These are phyloP conservation scores for Hymenoscyphus linearis DNA, from an alignment of 2,329 filamentous ascomycete species.

Conservation along the genomic window DNA sequence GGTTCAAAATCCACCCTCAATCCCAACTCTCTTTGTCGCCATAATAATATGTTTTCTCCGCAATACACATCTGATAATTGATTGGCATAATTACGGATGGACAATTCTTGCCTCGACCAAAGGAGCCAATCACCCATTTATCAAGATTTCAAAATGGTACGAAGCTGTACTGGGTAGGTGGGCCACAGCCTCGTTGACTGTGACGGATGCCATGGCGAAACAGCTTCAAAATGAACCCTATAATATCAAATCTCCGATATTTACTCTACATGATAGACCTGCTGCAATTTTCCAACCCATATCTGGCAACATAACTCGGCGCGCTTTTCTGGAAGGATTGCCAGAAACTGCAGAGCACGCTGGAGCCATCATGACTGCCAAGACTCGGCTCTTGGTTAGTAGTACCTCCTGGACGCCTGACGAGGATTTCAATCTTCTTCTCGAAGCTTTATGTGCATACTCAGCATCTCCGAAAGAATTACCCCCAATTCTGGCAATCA, in stretches of 20 bases:
- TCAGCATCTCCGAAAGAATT: conserved; percentile 42
- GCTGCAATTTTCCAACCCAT: conserved; percentile 76
- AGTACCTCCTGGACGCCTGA: conserved; percentile 97
- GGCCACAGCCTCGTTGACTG: conserved; percentile 74
- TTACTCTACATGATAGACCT: conserved; percentile 81
- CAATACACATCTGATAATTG: conserved; percentile 77
- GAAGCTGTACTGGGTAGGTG: conserved; percentile 66
- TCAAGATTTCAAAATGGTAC: conserved; percentile 70
- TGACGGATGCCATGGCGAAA: conserved; percentile 81
- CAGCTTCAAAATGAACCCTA: conserved; percentile 63
- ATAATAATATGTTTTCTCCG: conserved; percentile 68
- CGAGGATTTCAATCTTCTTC: conserved; percentile 86
- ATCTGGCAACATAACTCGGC: conserved; percentile 37
- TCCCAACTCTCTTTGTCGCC: conserved; percentile 79
- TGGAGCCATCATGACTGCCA: conserved; percentile 51
- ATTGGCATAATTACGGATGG: conserved; percentile 99
- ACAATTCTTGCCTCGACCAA: conserved; percentile 71
- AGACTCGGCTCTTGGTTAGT: conserved; percentile 71
- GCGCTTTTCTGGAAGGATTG: conserved; percentile 60
- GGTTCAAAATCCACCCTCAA: conserved; percentile 92
- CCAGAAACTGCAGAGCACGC: conserved; percentile 59
- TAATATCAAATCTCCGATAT: conserved; percentile 56
- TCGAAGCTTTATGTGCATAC: conserved; percentile 75
- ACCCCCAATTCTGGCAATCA: conserved; percentile 74
- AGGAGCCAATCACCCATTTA: conserved; percentile 63